Base-by-base conservation (phyloP, 2,329 filamentous ascomycete genomes). In the Colletotrichum tabaci region DNA sequence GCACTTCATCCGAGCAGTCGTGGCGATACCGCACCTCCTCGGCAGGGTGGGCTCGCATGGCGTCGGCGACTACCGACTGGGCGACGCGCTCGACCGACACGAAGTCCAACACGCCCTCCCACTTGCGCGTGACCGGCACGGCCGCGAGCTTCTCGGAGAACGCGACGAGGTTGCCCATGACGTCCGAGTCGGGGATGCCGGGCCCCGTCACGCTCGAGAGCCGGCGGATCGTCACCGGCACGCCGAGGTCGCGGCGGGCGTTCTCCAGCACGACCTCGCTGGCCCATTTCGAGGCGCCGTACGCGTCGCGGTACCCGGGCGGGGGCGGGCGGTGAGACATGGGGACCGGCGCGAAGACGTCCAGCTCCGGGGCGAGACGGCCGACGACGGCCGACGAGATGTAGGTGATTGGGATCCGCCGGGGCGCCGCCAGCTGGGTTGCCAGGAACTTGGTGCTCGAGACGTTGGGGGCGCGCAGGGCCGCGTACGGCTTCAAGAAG, bases 271-370 rank as follows among this genome's bases (percentile, higher is more conserved):
- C 73, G 16, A 66, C 61, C 71, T 83, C 82, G 7, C 75, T 77
- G 2, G 74, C 80, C 82, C 81, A 83, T 67, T 81, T 81, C 1
- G 78, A 75, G 0, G 79, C 75, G 6, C 76, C 72, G 66, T 81
- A 81, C 3, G 80, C 81, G 35, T 80, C 75, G 12, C 74, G 66
- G 16, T 76, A 77, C 61, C 77, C 73, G 1, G 66, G 69, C 0
- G 78, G 74, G 3, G 77, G 72, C 6, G 60, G 60, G 1, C 26
- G 47, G n/a, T 52, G 26, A 8, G 60, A 21, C n/a, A 66, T 53
- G 42, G 62, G 74, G 13, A 49, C 50, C 15, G 58, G 57, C n/a
- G 74, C 66, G 13, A 75, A 75, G 15, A n/a, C 44, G 1, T 46
- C 50, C 10, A 73, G 56, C 26, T 15, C 65, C n/a, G 49, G 69